phyloP scores from a whole-genome alignment of 208 protist genomes.

The Leishmania gerbilli region DNA sequence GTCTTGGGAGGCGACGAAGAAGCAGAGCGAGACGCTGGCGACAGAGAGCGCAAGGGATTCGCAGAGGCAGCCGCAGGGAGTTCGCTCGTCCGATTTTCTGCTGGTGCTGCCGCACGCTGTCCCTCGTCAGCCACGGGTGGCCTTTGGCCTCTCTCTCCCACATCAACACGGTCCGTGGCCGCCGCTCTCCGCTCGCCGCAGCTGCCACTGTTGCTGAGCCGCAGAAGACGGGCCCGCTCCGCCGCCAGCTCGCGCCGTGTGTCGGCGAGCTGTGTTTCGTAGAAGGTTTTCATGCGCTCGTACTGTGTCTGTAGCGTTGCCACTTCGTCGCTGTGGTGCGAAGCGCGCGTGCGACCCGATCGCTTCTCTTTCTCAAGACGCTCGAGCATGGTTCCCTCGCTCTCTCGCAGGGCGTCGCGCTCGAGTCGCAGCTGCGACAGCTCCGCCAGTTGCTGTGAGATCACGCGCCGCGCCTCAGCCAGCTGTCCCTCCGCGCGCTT shows the following conservation, averaged over 20 bases:
- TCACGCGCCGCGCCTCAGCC: constrained; percentile 56
- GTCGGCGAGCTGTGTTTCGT: constrained; percentile 80
- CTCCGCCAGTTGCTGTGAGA: constrained; percentile 76
- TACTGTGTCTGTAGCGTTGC: constrained; percentile 58
- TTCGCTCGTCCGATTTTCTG: not conserved
- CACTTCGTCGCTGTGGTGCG: constrained; percentile 57
- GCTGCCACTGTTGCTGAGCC: constrained; percentile 10
- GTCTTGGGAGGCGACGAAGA: not conserved
- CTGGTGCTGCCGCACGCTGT: not conserved
- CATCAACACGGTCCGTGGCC: not conserved
- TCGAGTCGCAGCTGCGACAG: constrained; percentile 49
- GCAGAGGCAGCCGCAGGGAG: not conserved
- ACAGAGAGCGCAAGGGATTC: not conserved
- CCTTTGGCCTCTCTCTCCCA: not conserved
- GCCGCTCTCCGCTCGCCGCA: not conserved
- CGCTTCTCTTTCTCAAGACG: constrained; percentile 57
- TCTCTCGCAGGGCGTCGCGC: constrained; percentile 43
- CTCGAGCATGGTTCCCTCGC: constrained; percentile 45
- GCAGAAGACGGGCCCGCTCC: constrained; percentile 34
- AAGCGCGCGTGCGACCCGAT: constrained; percentile 30
- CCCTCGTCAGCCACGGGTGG: not conserved
- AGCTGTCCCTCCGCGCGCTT: constrained; percentile 53
- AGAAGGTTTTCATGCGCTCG: constrained; percentile 69
- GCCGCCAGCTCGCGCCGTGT: constrained; percentile 64
- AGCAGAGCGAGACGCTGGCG: not conserved